Evolutionary conservation across 2,329 filamentous ascomycete genomes (phyloP).

Genomic region (Fusarium sororula): DNA sequence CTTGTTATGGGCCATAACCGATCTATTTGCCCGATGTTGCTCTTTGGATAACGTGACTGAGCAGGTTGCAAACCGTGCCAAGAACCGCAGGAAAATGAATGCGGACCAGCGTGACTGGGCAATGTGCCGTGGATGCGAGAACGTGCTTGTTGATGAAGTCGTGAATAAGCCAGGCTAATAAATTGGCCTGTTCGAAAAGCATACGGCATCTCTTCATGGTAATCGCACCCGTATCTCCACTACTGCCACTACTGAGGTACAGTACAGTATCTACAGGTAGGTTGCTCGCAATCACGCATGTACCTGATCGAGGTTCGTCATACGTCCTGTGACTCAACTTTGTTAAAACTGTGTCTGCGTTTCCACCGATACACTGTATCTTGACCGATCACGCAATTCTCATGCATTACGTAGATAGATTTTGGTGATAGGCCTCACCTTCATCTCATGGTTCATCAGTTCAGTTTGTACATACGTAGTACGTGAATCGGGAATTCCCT

Average conservation of each 20-base stretch:
- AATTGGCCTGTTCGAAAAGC: not conserved
- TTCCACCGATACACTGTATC: not conserved
- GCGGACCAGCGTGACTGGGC: not conserved
- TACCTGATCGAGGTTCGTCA: not conserved
- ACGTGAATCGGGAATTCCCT: not conserved
- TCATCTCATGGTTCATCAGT: not conserved
- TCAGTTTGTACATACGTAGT: not conserved
- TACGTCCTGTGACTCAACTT: not conserved
- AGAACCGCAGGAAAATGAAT: not conserved
- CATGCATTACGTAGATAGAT: not conserved
- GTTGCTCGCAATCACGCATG: not conserved
- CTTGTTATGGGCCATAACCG: not conserved
- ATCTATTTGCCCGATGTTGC: not conserved
- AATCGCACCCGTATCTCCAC: not conserved
- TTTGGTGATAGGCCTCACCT: not conserved
- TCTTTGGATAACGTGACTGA: not conserved
- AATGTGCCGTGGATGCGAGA: not conserved
- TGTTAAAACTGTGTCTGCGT: not conserved
- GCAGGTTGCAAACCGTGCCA: not conserved
- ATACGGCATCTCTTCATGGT: not conserved
- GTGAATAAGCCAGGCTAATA: not conserved
- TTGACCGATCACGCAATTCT: not conserved
- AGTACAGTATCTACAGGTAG: not conserved
- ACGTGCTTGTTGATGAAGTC: not conserved
- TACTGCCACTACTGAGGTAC: not conserved